A percentile compares a stretch with the other conserved stretches of the same genome.
Evolutionary conservation across 371 early-diverging fungal genomes (phyloP).

Genomic region (Mucor sp.): DNA sequence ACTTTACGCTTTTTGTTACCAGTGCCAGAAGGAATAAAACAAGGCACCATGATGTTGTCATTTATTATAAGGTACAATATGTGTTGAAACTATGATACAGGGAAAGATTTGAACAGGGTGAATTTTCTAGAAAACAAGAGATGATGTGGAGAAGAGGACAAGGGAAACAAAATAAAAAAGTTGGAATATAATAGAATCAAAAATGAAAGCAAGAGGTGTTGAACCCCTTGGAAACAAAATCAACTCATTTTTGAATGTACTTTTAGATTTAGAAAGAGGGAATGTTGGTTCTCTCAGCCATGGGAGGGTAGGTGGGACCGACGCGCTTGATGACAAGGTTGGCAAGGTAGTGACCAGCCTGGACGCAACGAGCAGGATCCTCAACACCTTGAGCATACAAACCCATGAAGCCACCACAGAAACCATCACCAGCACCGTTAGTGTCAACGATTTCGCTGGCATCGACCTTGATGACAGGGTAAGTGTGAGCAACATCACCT

Average conservation of each 20-base stretch:
- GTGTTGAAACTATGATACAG: slow-evolving; percentile 7
- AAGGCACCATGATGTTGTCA: no score
- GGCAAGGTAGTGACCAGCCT: slow-evolving; percentile 93
- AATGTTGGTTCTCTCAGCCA: slow-evolving; percentile 41
- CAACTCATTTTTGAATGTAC: not conserved
- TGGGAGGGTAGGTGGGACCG: slow-evolving; percentile 84
- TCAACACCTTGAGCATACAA: slow-evolving; percentile 79
- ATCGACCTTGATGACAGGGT: slow-evolving; percentile 74
- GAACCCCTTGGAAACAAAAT: not conserved
- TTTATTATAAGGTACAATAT: slow-evolving; percentile 1
- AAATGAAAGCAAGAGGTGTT: not conserved
- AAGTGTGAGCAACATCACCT: slow-evolving; percentile 60
- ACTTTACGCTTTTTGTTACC: no score
- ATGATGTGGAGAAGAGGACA: not conserved
- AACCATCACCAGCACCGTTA: slow-evolving; percentile 98
- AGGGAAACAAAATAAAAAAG: not conserved
- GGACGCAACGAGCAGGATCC: slow-evolving; percentile 59
- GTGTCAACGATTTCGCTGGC: slow-evolving; percentile 86
- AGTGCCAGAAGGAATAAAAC: no score
- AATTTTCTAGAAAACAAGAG: not conserved
- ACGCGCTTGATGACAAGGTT: slow-evolving; percentile 85
- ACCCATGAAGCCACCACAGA: slow-evolving; percentile 92
- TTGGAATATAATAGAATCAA: not conserved
- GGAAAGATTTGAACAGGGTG: not conserved
- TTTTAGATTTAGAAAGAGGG: slow-evolving; percentile 46